Evolutionary conservation across 106 monocot species (phyloP).

Genomic region (Chionographis japonica): DNA sequence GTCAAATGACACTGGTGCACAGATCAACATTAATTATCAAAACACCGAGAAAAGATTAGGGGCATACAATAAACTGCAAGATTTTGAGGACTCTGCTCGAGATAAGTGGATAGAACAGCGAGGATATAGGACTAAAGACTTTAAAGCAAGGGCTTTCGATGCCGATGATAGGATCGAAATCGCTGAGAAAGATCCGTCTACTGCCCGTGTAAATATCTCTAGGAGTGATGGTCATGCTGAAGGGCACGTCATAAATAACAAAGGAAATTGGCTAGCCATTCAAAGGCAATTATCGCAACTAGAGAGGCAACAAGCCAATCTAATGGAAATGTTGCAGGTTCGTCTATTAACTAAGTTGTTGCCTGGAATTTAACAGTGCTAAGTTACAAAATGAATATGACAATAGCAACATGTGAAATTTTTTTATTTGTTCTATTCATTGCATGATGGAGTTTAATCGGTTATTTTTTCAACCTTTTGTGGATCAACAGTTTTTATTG

Average conservation of each 20-base stretch:
- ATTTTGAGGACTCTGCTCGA: slow-evolving; percentile 28
- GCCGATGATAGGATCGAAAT: slow-evolving; percentile 46
- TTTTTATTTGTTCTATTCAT: too few species aligned
- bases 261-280: slow-evolving; percentile 78
- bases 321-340: slow-evolving; percentile 98
- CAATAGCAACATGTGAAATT: too few species aligned
- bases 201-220: slow-evolving; percentile 24
- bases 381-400: too few species aligned
- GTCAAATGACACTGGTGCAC: slow-evolving; percentile 19
- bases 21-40: slow-evolving; percentile 14
- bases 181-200: slow-evolving; percentile 38
- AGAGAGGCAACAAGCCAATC: slow-evolving; percentile 86
- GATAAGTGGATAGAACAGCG: slow-evolving; percentile 60
- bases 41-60: slow-evolving; percentile 24
- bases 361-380: too few species aligned
- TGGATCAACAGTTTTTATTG: too few species aligned
- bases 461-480: too few species aligned
- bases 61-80: slow-evolving; percentile 22
- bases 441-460: too few species aligned
- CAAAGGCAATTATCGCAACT: slow-evolving; percentile 81
- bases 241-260: slow-evolving; percentile 50
- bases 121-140: slow-evolving; percentile 37
- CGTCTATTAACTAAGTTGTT: neutral
- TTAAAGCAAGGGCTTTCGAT: slow-evolving; percentile 43
- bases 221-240: slow-evolving; percentile 48